phyloP scores from a whole-genome alignment of 441 rosid genomes.

The Pelargonium citronellum region DNA sequence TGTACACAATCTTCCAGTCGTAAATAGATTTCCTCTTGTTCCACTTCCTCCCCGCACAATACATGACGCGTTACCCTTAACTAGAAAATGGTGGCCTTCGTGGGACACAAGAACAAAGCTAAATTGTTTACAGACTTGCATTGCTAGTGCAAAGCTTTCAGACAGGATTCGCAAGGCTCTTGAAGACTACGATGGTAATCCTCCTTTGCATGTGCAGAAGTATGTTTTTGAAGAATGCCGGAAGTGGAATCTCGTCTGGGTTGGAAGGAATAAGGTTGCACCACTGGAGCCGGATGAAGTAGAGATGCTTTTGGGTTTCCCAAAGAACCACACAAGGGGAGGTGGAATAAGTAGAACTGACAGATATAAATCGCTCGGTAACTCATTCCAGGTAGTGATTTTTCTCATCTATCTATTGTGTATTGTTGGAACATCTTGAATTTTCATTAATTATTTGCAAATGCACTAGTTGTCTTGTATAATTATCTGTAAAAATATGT shows the following conservation, averaged over 20 bases:
- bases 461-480: background rate
- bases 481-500: conserved; percentile 1
- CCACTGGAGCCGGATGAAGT: conserved; percentile 86
- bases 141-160: conserved; percentile 58
- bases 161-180: conserved; percentile 59
- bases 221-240: conserved; percentile 54
- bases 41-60: conserved; percentile 65
- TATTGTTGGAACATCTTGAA: background rate
- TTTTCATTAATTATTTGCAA: background rate
- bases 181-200: conserved; percentile 43
- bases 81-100: conserved; percentile 77
- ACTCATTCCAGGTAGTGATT: conserved; percentile 72
- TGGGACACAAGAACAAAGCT: conserved; percentile 74
- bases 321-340: conserved; percentile 83
- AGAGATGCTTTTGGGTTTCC: conserved; percentile 81
- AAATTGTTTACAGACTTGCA: conserved; percentile 64
- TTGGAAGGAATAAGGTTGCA: conserved; percentile 75
- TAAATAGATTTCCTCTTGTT: conserved; percentile 49
- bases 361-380: conserved; percentile 75
- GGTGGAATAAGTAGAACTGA: conserved; percentile 76
- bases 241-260: conserved; percentile 93
- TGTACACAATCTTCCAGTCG: conserved; percentile 69
- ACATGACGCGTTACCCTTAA: conserved; percentile 65
- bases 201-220: conserved; percentile 41
- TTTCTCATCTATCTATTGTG: background rate